These are phyloP conservation scores for Amanita muscaria DNA, from an alignment of 768 basidiomycete genomes.

Conservation along the genomic window DNA sequence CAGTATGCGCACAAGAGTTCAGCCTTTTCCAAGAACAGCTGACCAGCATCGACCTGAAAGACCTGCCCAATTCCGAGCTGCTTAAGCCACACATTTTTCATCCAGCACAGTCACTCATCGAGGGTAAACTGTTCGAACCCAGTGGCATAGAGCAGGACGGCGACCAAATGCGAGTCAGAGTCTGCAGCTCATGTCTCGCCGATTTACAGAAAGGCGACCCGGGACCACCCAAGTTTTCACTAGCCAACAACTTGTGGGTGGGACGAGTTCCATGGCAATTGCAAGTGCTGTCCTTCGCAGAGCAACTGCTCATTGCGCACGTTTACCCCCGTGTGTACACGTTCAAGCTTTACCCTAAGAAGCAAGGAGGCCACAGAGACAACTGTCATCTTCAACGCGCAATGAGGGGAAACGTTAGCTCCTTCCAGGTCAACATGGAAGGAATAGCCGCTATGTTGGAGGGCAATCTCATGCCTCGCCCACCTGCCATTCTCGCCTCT, in stretches of 20 bases:
- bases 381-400: conserved; percentile 4
- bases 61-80: too few species aligned
- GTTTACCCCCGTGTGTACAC: conserved; percentile 24
- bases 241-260: conserved; percentile 31
- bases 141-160: too few species aligned
- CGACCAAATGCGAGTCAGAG: too few species aligned
- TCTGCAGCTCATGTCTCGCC: not conserved
- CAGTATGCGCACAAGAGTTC: conserved; percentile 2
- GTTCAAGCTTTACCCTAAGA: conserved; percentile 26
- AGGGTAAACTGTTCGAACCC: too few species aligned
- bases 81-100: too few species aligned
- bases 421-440: too few species aligned
- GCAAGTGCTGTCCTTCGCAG: conserved; percentile 24
- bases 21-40: not conserved
- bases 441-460: too few species aligned
- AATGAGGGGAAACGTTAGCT: too few species aligned
- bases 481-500: too few species aligned
- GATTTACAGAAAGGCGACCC: too few species aligned
- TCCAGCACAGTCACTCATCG: too few species aligned
- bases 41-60: not conserved
- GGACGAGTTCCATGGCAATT: conserved; percentile 24
- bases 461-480: too few species aligned
- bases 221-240: not conserved
- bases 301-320: conserved; percentile 26
- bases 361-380: conserved; percentile 29